Evolutionary conservation across 1,139 yeast genomes (phyloP).

Genomic region (Protomyces macrosporus): DNA sequence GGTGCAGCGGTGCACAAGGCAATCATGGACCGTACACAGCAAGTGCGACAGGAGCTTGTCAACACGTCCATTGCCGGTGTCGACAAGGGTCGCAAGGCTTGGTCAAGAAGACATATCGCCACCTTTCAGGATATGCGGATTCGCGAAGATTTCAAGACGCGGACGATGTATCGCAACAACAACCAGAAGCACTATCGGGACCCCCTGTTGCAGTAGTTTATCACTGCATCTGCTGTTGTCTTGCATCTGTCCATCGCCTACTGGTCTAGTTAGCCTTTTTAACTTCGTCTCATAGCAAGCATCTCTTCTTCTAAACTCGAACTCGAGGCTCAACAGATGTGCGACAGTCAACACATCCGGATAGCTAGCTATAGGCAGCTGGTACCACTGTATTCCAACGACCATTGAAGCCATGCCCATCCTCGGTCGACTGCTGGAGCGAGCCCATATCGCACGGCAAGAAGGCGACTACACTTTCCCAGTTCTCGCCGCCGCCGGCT

Average conservation of each 20-base stretch:
- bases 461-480: neutral
- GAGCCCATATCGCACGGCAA: neutral
- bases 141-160: conserved; percentile 59
- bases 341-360: too few species aligned
- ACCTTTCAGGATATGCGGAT: conserved; percentile 56
- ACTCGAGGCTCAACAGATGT: neutral
- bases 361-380: too few species aligned
- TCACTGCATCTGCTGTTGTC: neutral
- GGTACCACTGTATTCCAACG: neutral
- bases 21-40: conserved; percentile 85
- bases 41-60: conserved; percentile 44
- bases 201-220: conserved; percentile 66
- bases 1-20: conserved; percentile 67
- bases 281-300: neutral
- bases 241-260: neutral
- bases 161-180: conserved; percentile 70
- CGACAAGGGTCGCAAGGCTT: conserved; percentile 19
- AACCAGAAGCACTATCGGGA: conserved; percentile 93
- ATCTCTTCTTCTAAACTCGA: neutral
- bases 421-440: neutral
- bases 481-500: neutral
- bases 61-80: conserved; percentile 39
- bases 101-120: conserved; percentile 24
- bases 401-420: neutral
- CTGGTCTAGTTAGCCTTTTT: neutral